Evolutionary conservation across 208 protist species (phyloP), one percentile per base, ranked within the genome.

Genomic region (Trypanosoma congolense): DNA sequence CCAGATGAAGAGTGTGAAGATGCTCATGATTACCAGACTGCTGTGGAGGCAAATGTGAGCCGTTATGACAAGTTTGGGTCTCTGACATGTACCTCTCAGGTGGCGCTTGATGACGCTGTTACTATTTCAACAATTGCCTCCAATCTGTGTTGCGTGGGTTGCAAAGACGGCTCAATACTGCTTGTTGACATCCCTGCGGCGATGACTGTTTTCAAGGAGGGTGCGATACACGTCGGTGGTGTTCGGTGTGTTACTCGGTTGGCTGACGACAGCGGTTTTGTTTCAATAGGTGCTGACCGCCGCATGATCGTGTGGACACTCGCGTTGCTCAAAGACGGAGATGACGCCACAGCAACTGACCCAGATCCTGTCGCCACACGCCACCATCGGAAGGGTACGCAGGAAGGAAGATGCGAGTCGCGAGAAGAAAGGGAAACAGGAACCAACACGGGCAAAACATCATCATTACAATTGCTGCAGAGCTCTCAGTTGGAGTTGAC

Each of bases 401-500:
- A 5, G 10, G 6, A 8, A 5, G 42, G n/a, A 9, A 46, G 10
- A 22, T 9, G 10, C 5, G 21, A 46, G 21, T 6, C 12, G n/a
- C 6, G 6, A 6, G 42, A 46, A 59, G 24, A 30, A 26, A 9
- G 16, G 21, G 46, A 55, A 41, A 48, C 30, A 14, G 33, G 54
- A 28, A 19, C n/a, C 3, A 41, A 25, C n/a, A 36, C 14, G 30
- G 35, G 43, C 14, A 62, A 44, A 9, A 38, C 14, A 21, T 16
- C 56, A 16, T 46, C 65, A 53, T 67, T 65, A 22, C 81, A 76
- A 28, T 67, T 95, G 21, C 43, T 89, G 29, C 73, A 77, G 55
- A 70, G 68, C 24, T 71, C 82, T 43, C 93, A 96, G 40, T 70
- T 98, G 12, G 85, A 98, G 61, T 74, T 99, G 44, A 84, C 78